Percentiles rank a stretch among this genome's conserved stretches.
These are phyloP conservation scores for Xylogone sp. DNA, from an alignment of 2,329 filamentous ascomycete genomes.

Conservation along the genomic window DNA sequence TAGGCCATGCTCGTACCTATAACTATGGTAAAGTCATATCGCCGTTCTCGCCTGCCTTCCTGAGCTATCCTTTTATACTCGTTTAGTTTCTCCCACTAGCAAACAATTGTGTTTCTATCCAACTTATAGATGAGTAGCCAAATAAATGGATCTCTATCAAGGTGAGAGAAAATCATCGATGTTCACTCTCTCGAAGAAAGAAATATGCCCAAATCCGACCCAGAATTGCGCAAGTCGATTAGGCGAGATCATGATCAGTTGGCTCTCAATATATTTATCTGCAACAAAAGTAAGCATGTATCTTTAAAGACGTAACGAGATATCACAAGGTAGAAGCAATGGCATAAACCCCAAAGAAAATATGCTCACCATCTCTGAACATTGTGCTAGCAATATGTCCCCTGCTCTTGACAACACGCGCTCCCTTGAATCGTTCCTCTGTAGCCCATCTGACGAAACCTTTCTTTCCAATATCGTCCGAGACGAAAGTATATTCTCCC, in stretches of 20 bases:
- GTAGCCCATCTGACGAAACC: conserved; percentile 62
- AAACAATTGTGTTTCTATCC: not conserved
- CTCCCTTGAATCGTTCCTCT: conserved; percentile 68
- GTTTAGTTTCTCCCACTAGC: not conserved
- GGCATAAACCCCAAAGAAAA: too few relatives aligned
- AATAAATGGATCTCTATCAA: conserved; percentile 5
- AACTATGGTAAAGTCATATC: too few relatives aligned
- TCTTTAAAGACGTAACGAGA: too few relatives aligned
- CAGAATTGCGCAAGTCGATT: conserved; percentile 79
- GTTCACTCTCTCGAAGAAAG: conserved; percentile 56
- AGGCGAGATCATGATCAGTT: conserved; percentile 76
- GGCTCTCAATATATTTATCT: conserved; percentile 73
- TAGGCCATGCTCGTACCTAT: too few relatives aligned
- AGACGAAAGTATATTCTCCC: conserved; percentile 78
- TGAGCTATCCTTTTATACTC: too few relatives aligned
- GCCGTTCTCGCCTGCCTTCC: too few relatives aligned
- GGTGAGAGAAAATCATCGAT: conserved; percentile 46
- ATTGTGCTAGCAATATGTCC: conserved; percentile 75
- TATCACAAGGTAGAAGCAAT: too few relatives aligned
- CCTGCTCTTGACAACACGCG: conserved; percentile 66
- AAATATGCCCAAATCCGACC: conserved; percentile 60
- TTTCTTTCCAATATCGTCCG: conserved; percentile 66
- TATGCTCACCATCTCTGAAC: conserved; percentile 64
- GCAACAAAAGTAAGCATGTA: conserved; percentile 1
- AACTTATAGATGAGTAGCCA: not conserved